These are phyloP conservation scores for Anthracocystis panici-leucophaei DNA, from an alignment of 1,284 basidiomycete genomes.

Conservation along the genomic window DNA sequence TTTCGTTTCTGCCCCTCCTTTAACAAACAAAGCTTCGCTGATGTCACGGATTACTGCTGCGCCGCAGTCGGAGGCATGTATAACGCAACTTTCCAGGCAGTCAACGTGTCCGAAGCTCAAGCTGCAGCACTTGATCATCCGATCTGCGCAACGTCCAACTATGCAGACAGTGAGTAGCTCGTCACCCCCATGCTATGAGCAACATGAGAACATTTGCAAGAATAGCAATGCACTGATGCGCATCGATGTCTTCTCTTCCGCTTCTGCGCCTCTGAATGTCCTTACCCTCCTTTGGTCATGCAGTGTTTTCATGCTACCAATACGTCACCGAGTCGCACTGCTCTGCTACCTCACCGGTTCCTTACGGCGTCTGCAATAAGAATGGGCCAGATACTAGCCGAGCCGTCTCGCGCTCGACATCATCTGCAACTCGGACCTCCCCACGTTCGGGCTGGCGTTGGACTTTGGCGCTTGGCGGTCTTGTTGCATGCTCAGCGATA, in stretches of 20 bases:
- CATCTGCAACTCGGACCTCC: constrained; percentile 11
- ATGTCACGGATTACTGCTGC: constrained; percentile 60
- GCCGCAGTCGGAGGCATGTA: constrained; percentile 56
- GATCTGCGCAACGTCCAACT: constrained; percentile 51
- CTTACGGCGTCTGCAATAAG: constrained; percentile 48
- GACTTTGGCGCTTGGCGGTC: constrained; percentile 14
- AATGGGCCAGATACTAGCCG: constrained; percentile 46
- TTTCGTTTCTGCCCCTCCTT: not conserved
- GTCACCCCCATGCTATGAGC: too few species aligned
- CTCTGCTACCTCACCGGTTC: constrained; percentile 41
- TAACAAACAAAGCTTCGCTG: constrained; percentile 33
- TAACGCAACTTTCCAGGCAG: constrained; percentile 34
- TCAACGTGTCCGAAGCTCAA: constrained; percentile 33
- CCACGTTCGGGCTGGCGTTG: constrained; percentile 18
- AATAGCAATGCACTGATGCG: too few species aligned
- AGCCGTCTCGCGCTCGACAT: constrained; percentile 17
- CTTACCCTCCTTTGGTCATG: not conserved
- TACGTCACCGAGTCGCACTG: constrained; percentile 53
- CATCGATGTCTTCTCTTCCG: not conserved
- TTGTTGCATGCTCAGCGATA: constrained; percentile 30
- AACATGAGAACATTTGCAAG: too few species aligned
- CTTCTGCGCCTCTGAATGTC: not conserved
- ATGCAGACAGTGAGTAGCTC: constrained; percentile 50
- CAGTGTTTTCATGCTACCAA: constrained; percentile 56
- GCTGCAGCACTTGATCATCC: constrained; percentile 43